These are phyloP conservation scores for Penicillium sp. DNA, from an alignment of 2,329 filamentous ascomycete genomes.

Conservation along the genomic window DNA sequence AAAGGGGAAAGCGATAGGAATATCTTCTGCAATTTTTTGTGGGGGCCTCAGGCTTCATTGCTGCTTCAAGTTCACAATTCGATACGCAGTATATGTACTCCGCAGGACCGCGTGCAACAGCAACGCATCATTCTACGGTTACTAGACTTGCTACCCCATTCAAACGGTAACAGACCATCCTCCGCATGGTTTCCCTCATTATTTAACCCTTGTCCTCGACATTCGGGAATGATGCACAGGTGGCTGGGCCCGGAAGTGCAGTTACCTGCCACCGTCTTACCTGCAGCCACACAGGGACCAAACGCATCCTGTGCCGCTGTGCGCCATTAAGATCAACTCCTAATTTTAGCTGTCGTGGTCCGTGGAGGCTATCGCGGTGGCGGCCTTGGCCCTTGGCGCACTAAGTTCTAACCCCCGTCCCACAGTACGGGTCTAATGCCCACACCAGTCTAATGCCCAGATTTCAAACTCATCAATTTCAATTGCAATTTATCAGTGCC, in stretches of 20 bases:
- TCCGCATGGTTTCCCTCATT: background rate
- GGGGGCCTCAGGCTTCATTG: background rate
- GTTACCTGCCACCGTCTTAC: background rate
- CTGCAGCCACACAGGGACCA: conserved; percentile 14
- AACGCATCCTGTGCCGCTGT: conserved; percentile 10
- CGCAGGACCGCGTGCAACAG: background rate
- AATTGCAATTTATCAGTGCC: too few species aligned
- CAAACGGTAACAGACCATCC: background rate
- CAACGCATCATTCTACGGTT: background rate
- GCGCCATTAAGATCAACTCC: background rate
- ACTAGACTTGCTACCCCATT: too few species aligned
- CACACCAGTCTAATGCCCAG: too few species aligned
- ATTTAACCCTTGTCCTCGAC: background rate
- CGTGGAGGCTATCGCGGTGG: background rate
- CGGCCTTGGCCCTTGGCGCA: background rate
- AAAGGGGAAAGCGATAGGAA: background rate
- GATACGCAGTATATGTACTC: too few species aligned
- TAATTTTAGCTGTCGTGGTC: background rate
- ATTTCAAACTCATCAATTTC: too few species aligned
- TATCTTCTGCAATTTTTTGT: conserved; percentile 3
- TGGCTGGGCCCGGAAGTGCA: background rate
- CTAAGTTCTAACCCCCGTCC: too few species aligned
- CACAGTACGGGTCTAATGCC: too few species aligned
- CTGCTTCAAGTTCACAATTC: background rate
- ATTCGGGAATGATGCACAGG: background rate